Evolutionary conservation across 768 basidiomycete species (phyloP).

Genomic region (Gloeophyllum trabeum): DNA sequence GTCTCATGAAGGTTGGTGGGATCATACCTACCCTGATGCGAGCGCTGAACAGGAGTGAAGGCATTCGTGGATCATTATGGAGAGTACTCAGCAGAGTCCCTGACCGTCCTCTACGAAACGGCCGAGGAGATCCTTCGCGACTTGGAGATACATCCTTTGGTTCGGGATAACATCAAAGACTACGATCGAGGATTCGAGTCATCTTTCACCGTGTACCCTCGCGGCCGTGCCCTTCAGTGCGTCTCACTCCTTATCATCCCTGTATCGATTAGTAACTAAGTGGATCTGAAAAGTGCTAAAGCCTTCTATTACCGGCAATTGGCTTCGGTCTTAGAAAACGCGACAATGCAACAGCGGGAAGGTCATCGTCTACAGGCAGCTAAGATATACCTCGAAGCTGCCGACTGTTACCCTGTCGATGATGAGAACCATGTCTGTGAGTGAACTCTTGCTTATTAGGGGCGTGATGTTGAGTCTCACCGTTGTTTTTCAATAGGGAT

Average conservation of each 20-base stretch:
- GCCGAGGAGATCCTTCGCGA: constrained; percentile 10
- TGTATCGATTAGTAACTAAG: neutral
- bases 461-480: neutral
- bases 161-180: neutral
- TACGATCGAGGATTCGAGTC: neutral
- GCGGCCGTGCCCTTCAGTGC: neutral
- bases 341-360: neutral
- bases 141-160: neutral
- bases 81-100: constrained; percentile 4
- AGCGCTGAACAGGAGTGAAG: neutral
- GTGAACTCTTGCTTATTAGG: neutral
- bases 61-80: neutral
- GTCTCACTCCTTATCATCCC: neutral
- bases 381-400: neutral
- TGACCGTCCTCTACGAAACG: constrained; percentile 9
- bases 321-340: neutral
- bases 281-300: neutral
- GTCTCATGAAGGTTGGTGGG: constrained; percentile 17
- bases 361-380: neutral
- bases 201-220: neutral
- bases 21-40: neutral
- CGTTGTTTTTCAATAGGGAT: neutral
- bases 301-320: neutral
- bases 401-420: neutral
- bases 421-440: neutral